These are phyloP conservation scores for Fusarium gaditjirri DNA, from an alignment of 2,329 filamentous ascomycete species.

Conservation along the genomic window DNA sequence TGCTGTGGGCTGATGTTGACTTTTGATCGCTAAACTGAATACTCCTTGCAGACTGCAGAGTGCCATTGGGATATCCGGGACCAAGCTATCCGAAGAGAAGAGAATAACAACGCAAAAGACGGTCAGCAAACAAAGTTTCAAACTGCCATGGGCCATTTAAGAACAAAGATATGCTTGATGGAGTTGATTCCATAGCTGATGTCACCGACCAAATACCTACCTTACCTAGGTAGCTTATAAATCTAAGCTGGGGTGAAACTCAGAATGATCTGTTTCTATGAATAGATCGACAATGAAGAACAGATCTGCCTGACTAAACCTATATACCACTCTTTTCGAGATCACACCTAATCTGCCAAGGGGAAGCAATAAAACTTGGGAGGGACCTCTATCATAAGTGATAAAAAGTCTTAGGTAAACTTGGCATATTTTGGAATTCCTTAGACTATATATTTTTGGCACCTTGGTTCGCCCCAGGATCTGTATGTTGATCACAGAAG, in stretches of 20 bases:
- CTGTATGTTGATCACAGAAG: neutral
- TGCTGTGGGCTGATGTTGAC: slow-evolving; percentile 26
- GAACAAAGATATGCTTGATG: neutral
- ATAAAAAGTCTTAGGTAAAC: neutral
- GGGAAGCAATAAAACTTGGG: neutral
- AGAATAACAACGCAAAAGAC: slow-evolving; percentile 25
- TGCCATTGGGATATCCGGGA: neutral
- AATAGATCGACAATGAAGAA: neutral
- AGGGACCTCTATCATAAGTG: neutral
- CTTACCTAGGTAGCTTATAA: neutral
- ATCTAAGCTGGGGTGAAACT: neutral
- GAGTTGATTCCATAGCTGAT: neutral
- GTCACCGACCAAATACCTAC: neutral
- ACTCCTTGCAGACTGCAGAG: neutral
- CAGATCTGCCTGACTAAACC: neutral
- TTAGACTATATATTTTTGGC: neutral
- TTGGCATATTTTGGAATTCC: neutral
- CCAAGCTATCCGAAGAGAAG: neutral
- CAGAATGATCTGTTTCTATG: neutral
- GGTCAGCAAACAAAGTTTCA: slow-evolving; percentile 13
- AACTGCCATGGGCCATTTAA: neutral
- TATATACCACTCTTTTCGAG: neutral
- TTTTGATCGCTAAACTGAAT: slow-evolving; percentile 9
- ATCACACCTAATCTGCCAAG: neutral
- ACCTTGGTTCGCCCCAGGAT: neutral